Base-by-base conservation (phyloP, 768 basidiomycete species). In the Crucibulum laeve region DNA sequence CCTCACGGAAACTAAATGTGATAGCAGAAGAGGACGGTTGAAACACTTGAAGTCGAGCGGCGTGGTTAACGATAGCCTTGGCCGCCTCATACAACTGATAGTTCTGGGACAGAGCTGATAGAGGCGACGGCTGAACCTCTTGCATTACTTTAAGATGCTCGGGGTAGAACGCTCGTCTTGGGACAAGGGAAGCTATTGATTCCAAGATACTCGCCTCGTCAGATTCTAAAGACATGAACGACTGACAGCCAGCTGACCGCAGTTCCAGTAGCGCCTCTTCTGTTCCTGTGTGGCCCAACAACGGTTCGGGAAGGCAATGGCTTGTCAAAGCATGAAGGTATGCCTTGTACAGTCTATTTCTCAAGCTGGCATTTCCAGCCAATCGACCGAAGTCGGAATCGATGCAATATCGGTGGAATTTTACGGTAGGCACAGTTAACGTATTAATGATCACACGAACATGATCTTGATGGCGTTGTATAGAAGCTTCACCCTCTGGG, bases 251-350 rank as follows among this genome's bases (percentile, higher is more conserved):
- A 4, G 69, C 65, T 0, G 70, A 71, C 8, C 46, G 46, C 19
- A 78, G 54, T 34, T 67, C 52, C 38, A 58, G 49, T 15, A 76
- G 50, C 1, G 74, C 74, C 36, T 75, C 64, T 30, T 72, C 65
- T 1, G 67, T 65, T 3, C 76, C 76, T 0, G 68, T 70, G 5
- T 66, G 65, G 14, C 51, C 49, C 0, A 68, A 72, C 15, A 78
- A 56, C 3, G 71, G 70, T 53, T 78, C 76, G 8, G 61, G 57
- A 13, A 69, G 53, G 36, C 63, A 63, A 34, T 67, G 62, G 21
- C 68, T 67, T 2, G 66, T 75, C 2, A 74, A 44, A 14, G 71
- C 69, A 34, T 79, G 77, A 13, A 79, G 58, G 40, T 72, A 71
- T 2, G 65, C 57, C 36, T 58, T 60, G 42, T 61, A 73, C 5